Conservation (phyloP, 179 eudicot genomes). For the Silene vulgaris region DNA sequence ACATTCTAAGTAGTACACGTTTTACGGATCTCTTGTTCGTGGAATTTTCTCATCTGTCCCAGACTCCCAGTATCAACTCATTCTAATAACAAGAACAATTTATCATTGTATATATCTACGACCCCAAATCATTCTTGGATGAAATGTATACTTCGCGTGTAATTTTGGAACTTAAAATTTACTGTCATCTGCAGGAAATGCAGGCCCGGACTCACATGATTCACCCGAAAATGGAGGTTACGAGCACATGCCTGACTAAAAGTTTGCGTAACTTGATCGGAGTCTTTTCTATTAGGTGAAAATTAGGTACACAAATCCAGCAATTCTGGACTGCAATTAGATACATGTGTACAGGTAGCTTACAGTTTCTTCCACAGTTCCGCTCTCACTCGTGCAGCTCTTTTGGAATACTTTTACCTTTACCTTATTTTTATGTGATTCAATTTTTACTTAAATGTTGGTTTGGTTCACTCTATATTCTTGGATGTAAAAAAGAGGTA, state of each 20-base stretch:
- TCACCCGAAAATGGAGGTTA: slow-evolving; percentile 53
- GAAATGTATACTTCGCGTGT: not conserved
- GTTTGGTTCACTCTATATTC: not conserved
- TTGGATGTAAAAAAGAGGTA: not conserved
- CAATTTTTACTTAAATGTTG: not conserved
- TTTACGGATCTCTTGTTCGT: too few relatives aligned
- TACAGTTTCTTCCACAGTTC: not conserved
- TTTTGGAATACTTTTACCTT: not conserved
- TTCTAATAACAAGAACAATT: not conserved
- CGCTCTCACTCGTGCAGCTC: not conserved
- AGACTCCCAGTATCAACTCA: too few relatives aligned
- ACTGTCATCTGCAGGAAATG: slow-evolving; percentile 31
- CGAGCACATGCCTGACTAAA: slow-evolving; percentile 37
- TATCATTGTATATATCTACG: not conserved
- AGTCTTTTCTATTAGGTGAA: slow-evolving; percentile 21
- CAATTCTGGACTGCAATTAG: slow-evolving; percentile 20
- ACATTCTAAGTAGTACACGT: not conserved
- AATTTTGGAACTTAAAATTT: slow-evolving; percentile 9
- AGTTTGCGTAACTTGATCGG: not conserved
- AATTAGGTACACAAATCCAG: slow-evolving; percentile 19
- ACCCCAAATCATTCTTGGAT: not conserved
- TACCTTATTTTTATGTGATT: not conserved
- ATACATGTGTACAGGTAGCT: slow-evolving; percentile 35
- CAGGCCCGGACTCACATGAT: slow-evolving; percentile 36
- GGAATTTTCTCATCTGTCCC: too few relatives aligned